Conservation (phyloP, 495 filamentous ascomycete species). For the Aspergillus olivimuriae region DNA sequence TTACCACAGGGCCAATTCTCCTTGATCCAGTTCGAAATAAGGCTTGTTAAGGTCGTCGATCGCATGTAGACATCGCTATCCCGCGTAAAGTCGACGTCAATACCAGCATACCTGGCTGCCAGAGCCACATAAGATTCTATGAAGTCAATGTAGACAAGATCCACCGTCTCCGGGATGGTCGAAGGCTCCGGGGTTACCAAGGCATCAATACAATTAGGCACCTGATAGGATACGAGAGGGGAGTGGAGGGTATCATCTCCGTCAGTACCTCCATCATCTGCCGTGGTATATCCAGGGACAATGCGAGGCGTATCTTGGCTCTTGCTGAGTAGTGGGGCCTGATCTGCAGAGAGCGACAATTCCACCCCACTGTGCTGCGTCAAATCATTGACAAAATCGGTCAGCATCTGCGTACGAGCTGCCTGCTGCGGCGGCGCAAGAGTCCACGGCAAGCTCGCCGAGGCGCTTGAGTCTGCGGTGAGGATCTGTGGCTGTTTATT, state of each 20-base stretch:
- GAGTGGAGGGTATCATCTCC: constrained; percentile 89
- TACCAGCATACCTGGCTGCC: constrained; percentile 62
- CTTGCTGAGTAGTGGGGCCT: constrained; percentile 20
- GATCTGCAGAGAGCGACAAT: constrained; percentile 2
- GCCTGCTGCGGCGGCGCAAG: constrained; percentile 37
- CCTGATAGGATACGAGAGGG: constrained; percentile 62
- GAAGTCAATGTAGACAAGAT: constrained; percentile 88
- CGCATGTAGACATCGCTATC: constrained; percentile 59
- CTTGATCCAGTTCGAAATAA: constrained; percentile 73
- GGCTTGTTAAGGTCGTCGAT: constrained; percentile 60
- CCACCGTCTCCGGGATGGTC: constrained; percentile 57
- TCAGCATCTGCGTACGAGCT: constrained; percentile 10
- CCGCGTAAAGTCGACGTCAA: constrained; percentile 47
- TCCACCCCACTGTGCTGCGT: constrained; percentile 3
- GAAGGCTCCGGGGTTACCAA: constrained; percentile 47
- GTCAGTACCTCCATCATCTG: constrained; percentile 74
- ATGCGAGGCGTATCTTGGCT: constrained; percentile 28
- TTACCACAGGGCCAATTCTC: constrained; percentile 67
- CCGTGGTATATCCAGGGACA: constrained; percentile 79
- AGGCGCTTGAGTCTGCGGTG: constrained; percentile 11
- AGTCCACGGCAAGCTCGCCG: constrained; percentile 9
- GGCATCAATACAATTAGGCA: constrained; percentile 78
- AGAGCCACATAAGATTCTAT: constrained; percentile 71
- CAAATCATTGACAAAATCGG: too few species aligned
- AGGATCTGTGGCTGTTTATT: constrained; percentile 64